Evolutionary conservation across 2,329 filamentous ascomycete species (phyloP).

Genomic region (Scedosporium minutisporum): DNA sequence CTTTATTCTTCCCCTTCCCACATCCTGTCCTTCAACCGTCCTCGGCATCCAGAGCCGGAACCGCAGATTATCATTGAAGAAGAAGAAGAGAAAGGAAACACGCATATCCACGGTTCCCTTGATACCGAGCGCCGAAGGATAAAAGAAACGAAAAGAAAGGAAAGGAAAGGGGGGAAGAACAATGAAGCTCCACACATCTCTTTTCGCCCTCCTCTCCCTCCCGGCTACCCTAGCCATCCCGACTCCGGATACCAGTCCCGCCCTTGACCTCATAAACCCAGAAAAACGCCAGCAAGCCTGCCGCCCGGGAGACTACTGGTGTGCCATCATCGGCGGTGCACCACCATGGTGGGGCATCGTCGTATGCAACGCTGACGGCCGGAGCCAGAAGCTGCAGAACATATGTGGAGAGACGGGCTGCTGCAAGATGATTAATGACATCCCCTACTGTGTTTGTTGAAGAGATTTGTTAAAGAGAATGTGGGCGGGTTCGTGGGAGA

Average conservation of each 20-base stretch:
- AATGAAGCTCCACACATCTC: background rate
- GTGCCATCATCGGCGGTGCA: background rate
- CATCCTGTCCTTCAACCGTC: background rate
- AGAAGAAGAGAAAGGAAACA: background rate
- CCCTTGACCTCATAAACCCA: background rate
- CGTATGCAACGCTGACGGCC: background rate
- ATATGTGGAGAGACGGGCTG: background rate
- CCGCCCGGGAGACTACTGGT: background rate
- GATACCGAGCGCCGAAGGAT: background rate
- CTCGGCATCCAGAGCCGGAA: background rate
- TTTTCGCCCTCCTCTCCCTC: background rate
- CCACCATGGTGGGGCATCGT: background rate
- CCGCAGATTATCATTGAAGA: background rate
- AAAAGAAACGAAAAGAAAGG: background rate
- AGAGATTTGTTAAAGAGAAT: background rate
- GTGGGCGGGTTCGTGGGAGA: no score
- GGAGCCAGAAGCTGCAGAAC: background rate
- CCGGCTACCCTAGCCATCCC: background rate
- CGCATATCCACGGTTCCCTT: background rate
- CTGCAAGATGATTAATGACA: background rate
- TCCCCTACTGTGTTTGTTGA: background rate
- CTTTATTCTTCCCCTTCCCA: background rate
- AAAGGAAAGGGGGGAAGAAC: background rate
- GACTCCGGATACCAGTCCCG: background rate
- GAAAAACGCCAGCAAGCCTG: background rate